A percentile compares a stretch with the other conserved stretches of the same genome.
Evolutionary conservation across 768 basidiomycete genomes (phyloP).

Genomic region (Amanita rubescens): DNA sequence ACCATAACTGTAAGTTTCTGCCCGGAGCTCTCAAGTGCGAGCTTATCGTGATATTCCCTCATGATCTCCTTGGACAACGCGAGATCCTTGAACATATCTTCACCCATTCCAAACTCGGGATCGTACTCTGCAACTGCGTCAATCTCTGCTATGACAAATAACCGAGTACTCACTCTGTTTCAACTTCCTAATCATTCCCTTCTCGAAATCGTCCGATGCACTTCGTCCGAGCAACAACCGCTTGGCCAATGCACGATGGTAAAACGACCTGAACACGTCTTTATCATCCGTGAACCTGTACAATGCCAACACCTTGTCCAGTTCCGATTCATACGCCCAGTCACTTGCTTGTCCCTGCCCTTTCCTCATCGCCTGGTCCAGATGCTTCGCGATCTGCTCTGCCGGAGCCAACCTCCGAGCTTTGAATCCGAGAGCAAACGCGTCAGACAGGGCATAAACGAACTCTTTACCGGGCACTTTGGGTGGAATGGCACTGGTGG

Average conservation of each 20-base stretch:
- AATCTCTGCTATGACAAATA: not conserved
- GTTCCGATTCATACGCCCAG: slow-evolving; percentile 47
- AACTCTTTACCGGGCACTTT: slow-evolving; percentile 47
- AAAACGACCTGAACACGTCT: slow-evolving; percentile 91
- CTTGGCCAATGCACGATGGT: slow-evolving; percentile 84
- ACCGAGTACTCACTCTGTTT: slow-evolving; percentile 50
- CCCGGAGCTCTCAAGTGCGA: slow-evolving; percentile 28
- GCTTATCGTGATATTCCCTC: slow-evolving; percentile 51
- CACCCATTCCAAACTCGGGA: slow-evolving; percentile 89
- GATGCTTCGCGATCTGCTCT: slow-evolving; percentile 87
- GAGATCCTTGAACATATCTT: slow-evolving; percentile 93
- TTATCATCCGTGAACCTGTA: slow-evolving; percentile 89
- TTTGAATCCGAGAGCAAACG: slow-evolving; percentile 70
- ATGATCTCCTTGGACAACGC: slow-evolving; percentile 69
- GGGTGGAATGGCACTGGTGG: slow-evolving; percentile 25
- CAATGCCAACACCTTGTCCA: slow-evolving; percentile 63
- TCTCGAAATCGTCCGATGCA: slow-evolving; percentile 84
- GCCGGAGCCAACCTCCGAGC: slow-evolving; percentile 76
- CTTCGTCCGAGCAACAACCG: slow-evolving; percentile 76
- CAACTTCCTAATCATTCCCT: slow-evolving; percentile 74
- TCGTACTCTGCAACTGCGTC: slow-evolving; percentile 63
- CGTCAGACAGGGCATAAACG: slow-evolving; percentile 59
- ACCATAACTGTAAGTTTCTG: slow-evolving; percentile 68
- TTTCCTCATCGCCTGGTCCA: slow-evolving; percentile 81
- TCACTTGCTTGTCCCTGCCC: slow-evolving; percentile 72